Evolutionary conservation across 2,329 filamentous ascomycete species (phyloP), one percentile per base, ranked within the genome.

Genomic region (Epichloe typhina): DNA sequence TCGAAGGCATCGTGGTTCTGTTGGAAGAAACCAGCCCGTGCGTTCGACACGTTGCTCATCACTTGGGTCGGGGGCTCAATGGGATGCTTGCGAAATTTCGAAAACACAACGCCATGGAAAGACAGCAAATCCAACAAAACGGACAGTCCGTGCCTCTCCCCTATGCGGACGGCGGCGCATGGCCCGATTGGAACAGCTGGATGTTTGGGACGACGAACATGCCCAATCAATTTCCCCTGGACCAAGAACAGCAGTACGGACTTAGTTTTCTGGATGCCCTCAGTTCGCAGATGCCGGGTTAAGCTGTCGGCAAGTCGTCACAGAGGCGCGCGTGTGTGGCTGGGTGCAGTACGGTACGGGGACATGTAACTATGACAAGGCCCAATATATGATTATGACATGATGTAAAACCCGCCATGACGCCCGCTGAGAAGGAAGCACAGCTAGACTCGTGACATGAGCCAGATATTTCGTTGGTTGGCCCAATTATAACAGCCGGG

Each of bases 41-140:
- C 33, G 58, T 58, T 8, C 57, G 61, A 9, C 62, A 64, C 37
- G 58, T 64, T 2, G 60, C 60, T 1, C 58, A 63, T 46, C 62
- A 63, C 50, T 55, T 64, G 8, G 62, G 60, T 3, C 53, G 54
- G 6, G 62, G 62, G 0, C 59, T 64, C n/a, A 50, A 54, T 46
- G 56, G 53, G 31, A 64, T 64, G 61, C 57, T 64, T 9, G 52
- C 56, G 12, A 64, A 59, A 49, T 58, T 64, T 42, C 62, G 60
- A 49, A 55, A 56, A 21, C 53, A 52, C 17, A 51, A 54, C 41
- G 36, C 33, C 12, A 45, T 51, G 21, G 47, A 52, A 3, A 46
- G 52, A 40, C 53, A 57, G 39, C 52, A 54, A n/a, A 23, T 35
- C 6, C 23, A 35, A 17, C 23, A 23, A n/a, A 39, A 47, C 8